A percentile compares a stretch with the other conserved stretches of the same genome.
These are phyloP conservation scores for Paraconiothyrium brasiliense DNA, from an alignment of 2,329 filamentous ascomycete genomes.

Conservation along the genomic window DNA sequence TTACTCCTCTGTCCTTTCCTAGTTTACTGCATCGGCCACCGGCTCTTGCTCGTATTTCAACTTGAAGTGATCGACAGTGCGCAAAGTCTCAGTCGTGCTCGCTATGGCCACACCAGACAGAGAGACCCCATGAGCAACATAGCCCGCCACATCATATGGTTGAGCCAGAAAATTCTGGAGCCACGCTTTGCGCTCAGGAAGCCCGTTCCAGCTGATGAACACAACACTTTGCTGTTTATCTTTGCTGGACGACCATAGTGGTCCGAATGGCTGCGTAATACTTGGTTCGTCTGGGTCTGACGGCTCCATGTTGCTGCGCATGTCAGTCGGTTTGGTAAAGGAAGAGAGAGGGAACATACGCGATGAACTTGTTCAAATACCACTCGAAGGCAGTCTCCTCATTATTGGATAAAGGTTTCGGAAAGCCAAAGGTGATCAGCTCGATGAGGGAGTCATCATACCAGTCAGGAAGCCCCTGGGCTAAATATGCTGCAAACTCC, in stretches of 20 bases:
- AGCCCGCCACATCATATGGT: conserved; percentile 3
- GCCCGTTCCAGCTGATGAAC: neutral
- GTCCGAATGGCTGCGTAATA: neutral
- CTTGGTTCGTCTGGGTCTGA: neutral
- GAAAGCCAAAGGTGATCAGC: conserved; percentile 1
- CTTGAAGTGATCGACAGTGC: neutral
- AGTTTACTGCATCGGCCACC: neutral
- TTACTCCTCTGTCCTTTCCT: neutral
- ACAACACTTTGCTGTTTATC: neutral
- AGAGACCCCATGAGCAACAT: neutral
- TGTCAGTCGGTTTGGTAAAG: neutral
- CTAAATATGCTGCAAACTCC: neutral
- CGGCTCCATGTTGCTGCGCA: neutral
- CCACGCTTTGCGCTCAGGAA: conserved; percentile 1
- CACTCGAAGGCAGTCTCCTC: conserved; percentile 3
- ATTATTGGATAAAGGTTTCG: neutral
- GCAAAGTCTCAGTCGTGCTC: neutral
- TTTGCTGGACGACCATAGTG: neutral
- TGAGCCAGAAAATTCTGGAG: conserved; percentile 6
- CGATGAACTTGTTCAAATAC: conserved; percentile 3
- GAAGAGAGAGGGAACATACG: neutral
- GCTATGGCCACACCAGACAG: neutral
- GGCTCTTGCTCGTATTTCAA: neutral
- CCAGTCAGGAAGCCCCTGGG: neutral
- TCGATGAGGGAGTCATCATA: neutral